These are phyloP conservation scores for Euryodendron excelsum DNA, from an alignment of 148 eudicot genomes.

Conservation along the genomic window DNA sequence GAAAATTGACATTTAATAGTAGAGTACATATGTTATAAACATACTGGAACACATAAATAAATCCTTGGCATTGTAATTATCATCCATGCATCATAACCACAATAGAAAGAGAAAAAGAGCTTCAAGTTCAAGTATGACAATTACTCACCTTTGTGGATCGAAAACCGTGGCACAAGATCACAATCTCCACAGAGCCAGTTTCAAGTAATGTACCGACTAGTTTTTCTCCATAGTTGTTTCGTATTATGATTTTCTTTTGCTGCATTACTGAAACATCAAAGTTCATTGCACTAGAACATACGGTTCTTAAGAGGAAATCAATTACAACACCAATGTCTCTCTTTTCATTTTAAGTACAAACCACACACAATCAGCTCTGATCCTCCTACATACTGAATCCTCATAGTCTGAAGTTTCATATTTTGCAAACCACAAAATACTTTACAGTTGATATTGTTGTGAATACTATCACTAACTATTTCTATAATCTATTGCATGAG, in stretches of 20 bases:
- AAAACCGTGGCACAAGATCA: slow-evolving; percentile 76
- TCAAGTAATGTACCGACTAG: slow-evolving; percentile 70
- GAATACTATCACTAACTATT: background rate
- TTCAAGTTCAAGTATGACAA: background rate
- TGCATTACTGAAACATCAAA: slow-evolving; percentile 28
- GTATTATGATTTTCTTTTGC: slow-evolving; percentile 50
- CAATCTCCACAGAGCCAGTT: slow-evolving; percentile 60
- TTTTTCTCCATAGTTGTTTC: slow-evolving; percentile 53
- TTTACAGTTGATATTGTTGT: background rate
- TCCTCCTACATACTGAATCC: background rate
- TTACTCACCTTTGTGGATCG: slow-evolving; percentile 52
- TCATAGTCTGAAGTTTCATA: background rate
- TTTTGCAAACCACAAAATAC: background rate
- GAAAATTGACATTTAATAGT: background rate
- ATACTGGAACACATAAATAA: background rate
- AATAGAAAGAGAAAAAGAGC: background rate
- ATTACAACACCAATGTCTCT: background rate
- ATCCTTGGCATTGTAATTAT: background rate
- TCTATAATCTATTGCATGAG: background rate
- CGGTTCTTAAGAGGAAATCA: background rate
- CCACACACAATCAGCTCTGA: background rate
- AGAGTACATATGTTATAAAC: too few relatives aligned
- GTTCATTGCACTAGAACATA: background rate
- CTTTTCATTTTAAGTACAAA: too few relatives aligned
- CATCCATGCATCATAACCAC: background rate